Evolutionary conservation across 2,329 filamentous ascomycete genomes (phyloP).

Genomic region (Alternaria brassicae): DNA sequence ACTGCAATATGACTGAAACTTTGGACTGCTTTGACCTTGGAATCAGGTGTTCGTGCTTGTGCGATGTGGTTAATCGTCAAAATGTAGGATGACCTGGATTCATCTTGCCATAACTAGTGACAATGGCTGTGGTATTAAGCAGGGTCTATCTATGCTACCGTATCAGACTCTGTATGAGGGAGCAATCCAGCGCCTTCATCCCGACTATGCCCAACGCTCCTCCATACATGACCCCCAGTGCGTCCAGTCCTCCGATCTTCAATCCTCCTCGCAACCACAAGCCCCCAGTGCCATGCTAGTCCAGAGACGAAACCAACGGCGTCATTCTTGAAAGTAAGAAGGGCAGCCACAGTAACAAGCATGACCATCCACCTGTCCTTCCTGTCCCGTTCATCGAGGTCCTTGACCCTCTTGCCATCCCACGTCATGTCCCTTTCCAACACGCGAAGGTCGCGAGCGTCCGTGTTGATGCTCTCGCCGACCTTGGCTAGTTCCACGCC

Average conservation of each 20-base stretch:
- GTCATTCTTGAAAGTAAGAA: conserved; percentile 89
- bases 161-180: conserved; percentile 39
- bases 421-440: conserved; percentile 37
- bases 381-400: conserved; percentile 71
- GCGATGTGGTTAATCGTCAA: not conserved
- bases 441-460: conserved; percentile 64
- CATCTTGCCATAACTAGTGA: not conserved
- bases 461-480: conserved; percentile 82
- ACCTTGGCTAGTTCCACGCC: conserved; percentile 88
- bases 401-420: conserved; percentile 57
- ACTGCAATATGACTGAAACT: not conserved
- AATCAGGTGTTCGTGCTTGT: not conserved
- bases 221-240: conserved; percentile 34
- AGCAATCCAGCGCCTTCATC: conserved; percentile 35
- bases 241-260: conserved; percentile 33
- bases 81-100: not conserved
- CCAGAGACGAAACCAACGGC: conserved; percentile 85
- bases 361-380: conserved; percentile 85
- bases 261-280: conserved; percentile 48
- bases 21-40: not conserved
- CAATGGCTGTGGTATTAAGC: not conserved
- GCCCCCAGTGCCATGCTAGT: conserved; percentile 77
- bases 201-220: conserved; percentile 24
- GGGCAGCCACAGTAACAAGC: conserved; percentile 82
- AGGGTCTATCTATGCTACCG: conserved; percentile 3